phyloP scores from a whole-genome alignment of 306 rosid genomes.

The Cucurbita ficifolia region DNA sequence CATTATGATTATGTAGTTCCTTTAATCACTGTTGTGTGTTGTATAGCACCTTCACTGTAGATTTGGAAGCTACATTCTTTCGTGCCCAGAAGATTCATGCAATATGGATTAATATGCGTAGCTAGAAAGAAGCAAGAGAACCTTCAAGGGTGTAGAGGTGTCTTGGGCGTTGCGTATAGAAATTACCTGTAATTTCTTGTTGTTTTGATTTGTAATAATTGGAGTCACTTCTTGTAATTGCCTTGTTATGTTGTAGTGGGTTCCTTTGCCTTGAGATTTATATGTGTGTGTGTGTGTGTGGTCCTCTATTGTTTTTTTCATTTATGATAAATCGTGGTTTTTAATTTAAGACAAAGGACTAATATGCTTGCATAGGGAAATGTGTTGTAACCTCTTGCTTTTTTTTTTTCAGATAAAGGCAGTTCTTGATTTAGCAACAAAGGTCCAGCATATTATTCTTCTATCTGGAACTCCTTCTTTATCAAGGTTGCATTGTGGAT shows the following conservation, averaged over 20 bases:
- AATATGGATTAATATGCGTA: background rate
- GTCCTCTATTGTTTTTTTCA: background rate
- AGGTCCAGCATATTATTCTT: conserved; percentile 60
- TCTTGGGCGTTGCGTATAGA: background rate
- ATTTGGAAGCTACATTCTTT: background rate
- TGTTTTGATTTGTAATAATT: background rate
- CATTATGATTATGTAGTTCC: background rate
- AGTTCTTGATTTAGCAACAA: conserved; percentile 71
- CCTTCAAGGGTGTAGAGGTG: background rate
- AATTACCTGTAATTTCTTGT: background rate
- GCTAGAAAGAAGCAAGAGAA: background rate
- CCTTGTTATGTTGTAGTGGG: background rate
- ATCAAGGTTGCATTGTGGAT: conserved; percentile 62
- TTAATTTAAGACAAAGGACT: background rate
- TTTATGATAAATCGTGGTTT: background rate
- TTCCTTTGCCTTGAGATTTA: background rate
- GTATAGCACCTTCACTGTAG: background rate
- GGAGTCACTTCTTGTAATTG: background rate
- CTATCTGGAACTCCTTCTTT: conserved; percentile 93
- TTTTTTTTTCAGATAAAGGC: conserved; percentile 46
- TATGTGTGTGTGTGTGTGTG: background rate
- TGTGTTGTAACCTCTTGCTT: conserved; percentile 7
- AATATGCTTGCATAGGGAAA: background rate
- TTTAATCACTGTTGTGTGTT: background rate
- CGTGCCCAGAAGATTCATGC: background rate